These are phyloP conservation scores for Xylaria venustula DNA, from an alignment of 495 filamentous ascomycete genomes.

Conservation along the genomic window DNA sequence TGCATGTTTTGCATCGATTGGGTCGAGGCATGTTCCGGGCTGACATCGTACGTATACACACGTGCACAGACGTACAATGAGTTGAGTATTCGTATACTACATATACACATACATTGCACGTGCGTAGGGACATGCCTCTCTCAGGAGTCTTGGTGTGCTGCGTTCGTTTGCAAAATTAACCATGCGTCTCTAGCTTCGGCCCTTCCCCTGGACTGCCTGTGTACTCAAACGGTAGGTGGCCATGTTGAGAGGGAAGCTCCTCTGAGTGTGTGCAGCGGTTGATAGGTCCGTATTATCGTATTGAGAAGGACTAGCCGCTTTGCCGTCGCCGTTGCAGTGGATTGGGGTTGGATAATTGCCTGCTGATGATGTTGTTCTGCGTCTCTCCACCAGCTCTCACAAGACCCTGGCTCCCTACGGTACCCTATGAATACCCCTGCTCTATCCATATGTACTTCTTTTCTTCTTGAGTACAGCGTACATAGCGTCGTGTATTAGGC, in stretches of 20 bases:
- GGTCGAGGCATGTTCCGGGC: constrained; percentile 9
- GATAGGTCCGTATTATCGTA: constrained; percentile 6
- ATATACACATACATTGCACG: no score
- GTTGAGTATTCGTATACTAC: no score
- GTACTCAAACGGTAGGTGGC: background rate
- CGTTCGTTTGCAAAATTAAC: background rate
- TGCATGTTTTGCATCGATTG: constrained; percentile 15
- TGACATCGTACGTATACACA: background rate
- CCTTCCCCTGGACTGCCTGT: constrained; percentile 2
- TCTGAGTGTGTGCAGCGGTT: background rate
- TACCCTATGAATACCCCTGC: constrained; percentile 12
- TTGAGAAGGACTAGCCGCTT: constrained; percentile 1
- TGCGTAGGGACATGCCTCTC: background rate
- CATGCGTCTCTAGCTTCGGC: constrained; percentile 12
- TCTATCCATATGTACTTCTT: background rate
- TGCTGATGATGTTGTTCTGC: constrained; percentile 3
- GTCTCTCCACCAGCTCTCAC: background rate
- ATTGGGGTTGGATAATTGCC: background rate
- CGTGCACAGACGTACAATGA: no score
- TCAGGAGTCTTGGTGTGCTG: background rate
- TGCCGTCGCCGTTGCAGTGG: constrained; percentile 4
- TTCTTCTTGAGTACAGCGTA: background rate
- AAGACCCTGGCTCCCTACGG: constrained; percentile 3
- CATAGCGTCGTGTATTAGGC: no score
- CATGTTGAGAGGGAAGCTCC: background rate